These are phyloP conservation scores for Colletotrichum sp. DNA, from an alignment of 2,329 filamentous ascomycete genomes.

Conservation along the genomic window DNA sequence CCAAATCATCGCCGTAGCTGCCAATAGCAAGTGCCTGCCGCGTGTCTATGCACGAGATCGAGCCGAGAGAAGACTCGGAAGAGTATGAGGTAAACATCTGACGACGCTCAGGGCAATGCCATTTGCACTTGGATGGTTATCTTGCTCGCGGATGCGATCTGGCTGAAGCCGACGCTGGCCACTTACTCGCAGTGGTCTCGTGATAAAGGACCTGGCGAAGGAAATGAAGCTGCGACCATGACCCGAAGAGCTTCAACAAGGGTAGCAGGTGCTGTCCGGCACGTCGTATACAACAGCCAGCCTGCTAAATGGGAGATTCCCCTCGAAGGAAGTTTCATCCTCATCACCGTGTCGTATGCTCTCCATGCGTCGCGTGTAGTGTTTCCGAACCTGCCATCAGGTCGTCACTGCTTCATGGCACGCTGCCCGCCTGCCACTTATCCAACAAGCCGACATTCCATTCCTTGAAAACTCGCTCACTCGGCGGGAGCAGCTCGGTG, in stretches of 20 bases:
- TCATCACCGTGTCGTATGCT: too few relatives aligned
- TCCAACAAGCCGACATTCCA: slow-evolving; percentile 72
- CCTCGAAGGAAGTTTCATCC: accelerated
- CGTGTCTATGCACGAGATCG: not conserved
- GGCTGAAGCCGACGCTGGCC: not conserved
- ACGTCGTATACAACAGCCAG: too few relatives aligned
- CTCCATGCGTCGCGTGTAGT: too few relatives aligned
- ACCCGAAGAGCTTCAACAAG: not conserved
- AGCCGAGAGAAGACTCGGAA: not conserved
- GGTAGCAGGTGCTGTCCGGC: accelerated
- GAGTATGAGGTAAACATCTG: not conserved
- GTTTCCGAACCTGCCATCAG: too few relatives aligned
- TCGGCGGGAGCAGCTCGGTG: slow-evolving; percentile 56
- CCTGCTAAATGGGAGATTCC: too few relatives aligned
- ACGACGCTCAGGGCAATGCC: not conserved
- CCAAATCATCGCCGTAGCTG: not conserved
- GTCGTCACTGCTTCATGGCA: not conserved
- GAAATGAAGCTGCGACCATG: not conserved
- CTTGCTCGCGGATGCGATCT: not conserved
- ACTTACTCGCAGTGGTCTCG: not conserved
- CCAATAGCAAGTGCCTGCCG: accelerated
- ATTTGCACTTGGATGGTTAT: not conserved
- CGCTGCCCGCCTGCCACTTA: slow-evolving; percentile 43
- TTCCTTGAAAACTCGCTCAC: slow-evolving; percentile 63
- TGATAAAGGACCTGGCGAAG: too few relatives aligned